Conservation (phyloP, 2,329 filamentous ascomycete genomes). For the Fusarium sulawesiense region DNA sequence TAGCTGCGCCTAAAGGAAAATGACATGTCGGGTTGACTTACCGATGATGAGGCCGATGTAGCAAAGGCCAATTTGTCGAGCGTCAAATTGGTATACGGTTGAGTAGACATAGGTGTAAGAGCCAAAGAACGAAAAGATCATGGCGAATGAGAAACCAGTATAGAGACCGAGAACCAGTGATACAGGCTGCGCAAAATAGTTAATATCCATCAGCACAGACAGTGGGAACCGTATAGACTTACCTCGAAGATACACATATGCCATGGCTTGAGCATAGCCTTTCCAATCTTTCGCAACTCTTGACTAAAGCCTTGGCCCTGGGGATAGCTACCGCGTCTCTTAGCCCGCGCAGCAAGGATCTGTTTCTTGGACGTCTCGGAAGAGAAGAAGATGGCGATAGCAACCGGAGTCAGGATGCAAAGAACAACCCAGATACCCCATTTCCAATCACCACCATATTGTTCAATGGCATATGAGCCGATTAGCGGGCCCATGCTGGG, state of each 20-base stretch:
- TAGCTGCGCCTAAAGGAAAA: neutral
- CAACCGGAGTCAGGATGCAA: constrained; percentile 8
- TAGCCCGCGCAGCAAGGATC: constrained; percentile 2
- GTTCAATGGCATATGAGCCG: constrained; percentile 1
- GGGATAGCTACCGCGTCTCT: neutral
- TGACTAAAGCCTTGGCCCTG: neutral
- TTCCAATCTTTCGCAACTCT: neutral
- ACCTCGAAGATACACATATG: constrained; percentile 24
- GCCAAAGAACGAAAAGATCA: constrained; percentile 27
- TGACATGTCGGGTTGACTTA: neutral
- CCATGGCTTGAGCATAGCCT: constrained; percentile 13
- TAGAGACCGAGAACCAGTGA: constrained; percentile 10
- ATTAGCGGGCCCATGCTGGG: constrained; percentile 14
- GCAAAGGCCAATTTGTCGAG: constrained; percentile 5
- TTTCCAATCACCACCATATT: constrained; percentile 16
- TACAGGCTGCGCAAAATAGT: neutral
- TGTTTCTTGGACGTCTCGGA: constrained; percentile 9
- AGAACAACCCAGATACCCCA: constrained; percentile 11
- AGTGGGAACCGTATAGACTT: fast-evolving
- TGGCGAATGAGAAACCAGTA: constrained; percentile 9
- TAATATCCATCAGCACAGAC: fast-evolving
- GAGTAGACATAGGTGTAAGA: constrained; percentile 9
- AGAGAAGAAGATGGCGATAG: constrained; percentile 8
- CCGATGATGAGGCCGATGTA: constrained; percentile 21
- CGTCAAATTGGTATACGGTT: constrained; percentile 7